Percentiles rank a stretch among this genome's conserved stretches.
Conservation (phyloP, 306 rosid genomes). For the Alnus glutinosa region DNA sequence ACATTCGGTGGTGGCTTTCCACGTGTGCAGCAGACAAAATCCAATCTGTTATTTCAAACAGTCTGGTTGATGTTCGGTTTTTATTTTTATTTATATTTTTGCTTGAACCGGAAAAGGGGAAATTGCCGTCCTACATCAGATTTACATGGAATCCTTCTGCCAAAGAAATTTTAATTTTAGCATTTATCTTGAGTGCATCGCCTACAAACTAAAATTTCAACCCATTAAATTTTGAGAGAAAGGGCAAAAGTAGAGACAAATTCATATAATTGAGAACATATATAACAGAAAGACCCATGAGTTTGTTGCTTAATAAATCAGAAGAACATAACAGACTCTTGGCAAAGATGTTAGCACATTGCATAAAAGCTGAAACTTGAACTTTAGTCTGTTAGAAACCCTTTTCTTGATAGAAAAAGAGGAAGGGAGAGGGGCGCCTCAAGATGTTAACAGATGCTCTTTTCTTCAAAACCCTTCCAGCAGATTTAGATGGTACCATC, state of each 20-base stretch:
- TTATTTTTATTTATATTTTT: too few relatives aligned
- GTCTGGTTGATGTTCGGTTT: too few relatives aligned
- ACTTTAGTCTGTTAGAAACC: constrained; percentile 5
- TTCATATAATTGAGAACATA: neutral
- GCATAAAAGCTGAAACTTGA: neutral
- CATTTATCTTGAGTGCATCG: neutral
- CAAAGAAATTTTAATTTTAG: neutral
- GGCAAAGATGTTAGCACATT: neutral
- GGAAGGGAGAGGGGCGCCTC: neutral
- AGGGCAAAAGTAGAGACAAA: neutral
- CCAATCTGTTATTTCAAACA: too few relatives aligned
- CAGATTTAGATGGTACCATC: constrained; percentile 12
- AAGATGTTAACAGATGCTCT: constrained; percentile 18
- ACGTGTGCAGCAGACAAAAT: too few relatives aligned
- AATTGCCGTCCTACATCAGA: too few relatives aligned
- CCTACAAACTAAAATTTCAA: neutral
- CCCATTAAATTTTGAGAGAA: neutral
- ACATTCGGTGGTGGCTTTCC: too few relatives aligned
- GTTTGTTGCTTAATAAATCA: neutral
- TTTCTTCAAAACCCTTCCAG: constrained; percentile 27
- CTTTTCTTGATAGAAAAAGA: neutral
- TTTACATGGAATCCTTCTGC: neutral
- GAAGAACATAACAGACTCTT: neutral
- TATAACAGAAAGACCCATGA: neutral
- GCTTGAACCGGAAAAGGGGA: too few relatives aligned